Base-by-base conservation (phyloP, 371 early-diverging fungal genomes). In the Nematocida minor region DNA sequence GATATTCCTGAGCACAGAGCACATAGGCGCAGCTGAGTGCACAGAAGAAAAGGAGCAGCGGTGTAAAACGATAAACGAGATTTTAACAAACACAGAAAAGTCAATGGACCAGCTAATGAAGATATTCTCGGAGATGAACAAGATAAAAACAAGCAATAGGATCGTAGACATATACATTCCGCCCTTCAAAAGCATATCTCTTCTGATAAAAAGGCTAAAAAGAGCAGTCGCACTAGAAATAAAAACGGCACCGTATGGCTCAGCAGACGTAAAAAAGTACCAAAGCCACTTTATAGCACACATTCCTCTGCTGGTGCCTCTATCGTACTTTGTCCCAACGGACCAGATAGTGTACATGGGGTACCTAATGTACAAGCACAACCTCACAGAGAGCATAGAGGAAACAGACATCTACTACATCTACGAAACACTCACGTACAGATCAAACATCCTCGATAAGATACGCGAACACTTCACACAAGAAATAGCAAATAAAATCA, bases 301-400 rank as follows among this genome's bases (percentile, higher is more conserved):
- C 9, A 31, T 40, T 7, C 18, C 14, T 7, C 4, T 60, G 18
- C 32, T 25, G 9, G 9, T n/a, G n/a, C 34, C 36, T 9, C 41
- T 66, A 11, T 27, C 46, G 14, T 34, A 55, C 41, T 66, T 66
- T 25, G 14, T 66, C 27, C 66, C 66, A 9, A 11, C 66, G 6
- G 66, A 66, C 36, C 66, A 29, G 14, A 14, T 18, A 14, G 36
- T 53, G 14, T 66, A 55, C 31, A 36, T 36, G 32, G 66, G 16
- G 9, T 66, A 36, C 36, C 44, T 66, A 11, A 55, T 66, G 20
- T 22, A 60, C 66, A 44, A 51, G 36, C 41, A 66, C 46, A 7
- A 4, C n/a, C n/a, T 44, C 11, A 44, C 18, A 11, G 18, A 44
- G 44, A 7, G 44, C 44, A 18, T 18, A 44, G 44, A 44, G 18